Evolutionary conservation across 441 rosid species (phyloP).

Genomic region (Adansonia gregorii): DNA sequence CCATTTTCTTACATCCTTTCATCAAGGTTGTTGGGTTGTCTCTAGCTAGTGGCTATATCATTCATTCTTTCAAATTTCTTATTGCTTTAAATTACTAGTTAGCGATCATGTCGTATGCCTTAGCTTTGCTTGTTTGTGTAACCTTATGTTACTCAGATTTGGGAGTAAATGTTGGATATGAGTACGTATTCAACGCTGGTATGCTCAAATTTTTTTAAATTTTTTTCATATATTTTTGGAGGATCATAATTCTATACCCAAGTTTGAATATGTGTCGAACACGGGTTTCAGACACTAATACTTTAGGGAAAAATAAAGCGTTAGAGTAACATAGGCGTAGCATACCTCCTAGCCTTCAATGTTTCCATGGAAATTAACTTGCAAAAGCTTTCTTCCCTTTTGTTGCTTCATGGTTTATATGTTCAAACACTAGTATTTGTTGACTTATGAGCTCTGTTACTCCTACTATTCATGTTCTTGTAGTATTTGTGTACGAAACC

Average conservation of each 20-base stretch:
- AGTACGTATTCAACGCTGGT: too few species aligned
- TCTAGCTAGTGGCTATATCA: background rate
- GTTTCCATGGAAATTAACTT: background rate
- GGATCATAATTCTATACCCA: too few species aligned
- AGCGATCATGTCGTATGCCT: background rate
- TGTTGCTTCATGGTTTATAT: background rate
- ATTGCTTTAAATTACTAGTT: background rate
- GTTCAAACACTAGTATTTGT: background rate
- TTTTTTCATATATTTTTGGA: too few species aligned
- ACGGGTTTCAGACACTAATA: too few species aligned
- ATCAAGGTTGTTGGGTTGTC: background rate
- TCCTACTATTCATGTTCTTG: too few species aligned
- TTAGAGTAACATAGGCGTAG: too few species aligned
- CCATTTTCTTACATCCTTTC: background rate
- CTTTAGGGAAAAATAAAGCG: too few species aligned
- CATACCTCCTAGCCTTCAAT: background rate
- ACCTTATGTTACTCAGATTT: too few species aligned
- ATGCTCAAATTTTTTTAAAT: too few species aligned
- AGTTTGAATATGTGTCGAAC: too few species aligned
- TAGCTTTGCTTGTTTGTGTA: background rate
- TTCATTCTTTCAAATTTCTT: background rate
- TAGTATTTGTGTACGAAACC: too few species aligned
- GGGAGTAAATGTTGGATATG: too few species aligned
- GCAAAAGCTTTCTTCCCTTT: background rate
- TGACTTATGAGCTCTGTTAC: background rate